Conservation (phyloP, 306 rosid genomes). For the Prunus salicina region DNA sequence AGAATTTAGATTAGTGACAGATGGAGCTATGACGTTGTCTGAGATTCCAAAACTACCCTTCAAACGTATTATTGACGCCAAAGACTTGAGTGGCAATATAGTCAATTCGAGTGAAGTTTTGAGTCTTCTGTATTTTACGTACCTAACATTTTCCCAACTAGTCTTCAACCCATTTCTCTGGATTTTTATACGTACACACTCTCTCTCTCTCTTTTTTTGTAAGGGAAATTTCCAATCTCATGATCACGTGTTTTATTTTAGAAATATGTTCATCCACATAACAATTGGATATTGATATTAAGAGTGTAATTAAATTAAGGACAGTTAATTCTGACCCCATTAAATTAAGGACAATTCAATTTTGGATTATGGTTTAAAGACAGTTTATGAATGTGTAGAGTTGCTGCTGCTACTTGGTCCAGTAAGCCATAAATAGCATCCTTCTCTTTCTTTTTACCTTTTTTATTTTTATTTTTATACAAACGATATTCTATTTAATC, state of each 20-base stretch:
- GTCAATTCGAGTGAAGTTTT: background rate
- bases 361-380: background rate
- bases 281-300: background rate
- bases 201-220: background rate
- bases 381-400: background rate
- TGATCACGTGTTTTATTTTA: slow-evolving; percentile 6
- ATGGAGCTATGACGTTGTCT: background rate
- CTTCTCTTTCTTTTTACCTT: too few relatives aligned
- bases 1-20: background rate
- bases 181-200: background rate
- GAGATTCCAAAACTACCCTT: background rate
- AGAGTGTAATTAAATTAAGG: background rate
- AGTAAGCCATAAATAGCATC: too few relatives aligned
- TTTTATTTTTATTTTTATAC: too few relatives aligned
- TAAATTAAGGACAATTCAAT: background rate
- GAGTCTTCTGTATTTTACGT: background rate
- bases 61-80: background rate
- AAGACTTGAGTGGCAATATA: background rate
- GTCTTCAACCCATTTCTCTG: background rate
- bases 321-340: background rate
- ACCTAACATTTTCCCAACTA: background rate
- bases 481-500: too few relatives aligned
- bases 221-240: background rate
- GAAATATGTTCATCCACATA: background rate
- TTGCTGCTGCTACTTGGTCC: background rate